Evolutionary conservation across 768 basidiomycete genomes (phyloP).

Genomic region (Termitomyces sp.): DNA sequence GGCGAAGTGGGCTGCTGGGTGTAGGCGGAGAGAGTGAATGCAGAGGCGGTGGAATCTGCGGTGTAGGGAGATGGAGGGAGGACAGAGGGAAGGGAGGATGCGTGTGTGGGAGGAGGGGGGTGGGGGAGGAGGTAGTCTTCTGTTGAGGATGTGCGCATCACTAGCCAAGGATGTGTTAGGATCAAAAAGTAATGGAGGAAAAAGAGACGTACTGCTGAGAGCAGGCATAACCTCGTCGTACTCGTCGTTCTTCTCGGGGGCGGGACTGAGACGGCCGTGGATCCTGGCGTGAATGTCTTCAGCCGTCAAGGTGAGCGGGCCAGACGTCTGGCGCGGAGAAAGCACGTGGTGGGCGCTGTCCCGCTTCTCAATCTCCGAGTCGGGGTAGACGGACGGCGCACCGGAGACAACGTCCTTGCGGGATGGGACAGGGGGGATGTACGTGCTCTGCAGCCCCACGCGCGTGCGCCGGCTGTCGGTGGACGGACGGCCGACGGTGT

Average conservation of each 20-base stretch:
- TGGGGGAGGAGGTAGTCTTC: conserved; percentile 29
- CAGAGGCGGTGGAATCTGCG: conserved; percentile 16
- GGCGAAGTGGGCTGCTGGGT: conserved; percentile 1
- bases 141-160: conserved; percentile 57
- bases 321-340: conserved; percentile 35
- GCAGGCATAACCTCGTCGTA: conserved; percentile 67
- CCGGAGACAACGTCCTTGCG: conserved; percentile 5
- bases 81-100: conserved; percentile 21
- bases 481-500: conserved; percentile 37
- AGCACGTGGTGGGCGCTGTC: conserved; percentile 13
- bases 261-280: conserved; percentile 19
- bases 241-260: conserved; percentile 21
- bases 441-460: conserved; percentile 34
- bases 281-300: conserved; percentile 63
- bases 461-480: conserved; percentile 33
- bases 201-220: conserved; percentile 48
- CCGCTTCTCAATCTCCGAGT: conserved; percentile 12
- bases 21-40: conserved; percentile 7
- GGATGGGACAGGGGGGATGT: conserved; percentile 33
- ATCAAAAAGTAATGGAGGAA: neutral
- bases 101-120: conserved; percentile 26
- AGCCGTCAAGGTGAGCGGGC: conserved; percentile 42
- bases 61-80: neutral
- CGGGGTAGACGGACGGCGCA: conserved; percentile 9
- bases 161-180: conserved; percentile 30